phyloP scores from a whole-genome alignment of 495 filamentous ascomycete genomes.

The Hypoxylon lenormandii region DNA sequence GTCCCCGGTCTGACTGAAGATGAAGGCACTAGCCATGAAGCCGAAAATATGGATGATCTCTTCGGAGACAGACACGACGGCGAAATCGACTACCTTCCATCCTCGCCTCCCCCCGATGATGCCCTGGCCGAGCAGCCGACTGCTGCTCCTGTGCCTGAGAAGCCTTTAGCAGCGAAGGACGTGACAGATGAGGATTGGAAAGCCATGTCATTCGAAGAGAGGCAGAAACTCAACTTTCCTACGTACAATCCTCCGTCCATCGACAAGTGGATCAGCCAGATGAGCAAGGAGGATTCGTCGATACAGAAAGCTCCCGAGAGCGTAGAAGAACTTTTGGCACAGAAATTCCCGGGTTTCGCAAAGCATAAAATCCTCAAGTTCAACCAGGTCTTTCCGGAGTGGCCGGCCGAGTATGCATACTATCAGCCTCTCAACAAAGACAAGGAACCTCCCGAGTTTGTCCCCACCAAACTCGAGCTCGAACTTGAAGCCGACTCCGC shows the following conservation, averaged over 20 bases:
- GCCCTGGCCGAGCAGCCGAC: slow-evolving; percentile 36
- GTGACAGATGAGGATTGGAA: slow-evolving; percentile 50
- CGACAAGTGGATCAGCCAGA: slow-evolving; percentile 50
- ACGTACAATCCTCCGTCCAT: slow-evolving; percentile 36
- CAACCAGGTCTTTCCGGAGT: slow-evolving; percentile 78
- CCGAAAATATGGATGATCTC: slow-evolving; percentile 59
- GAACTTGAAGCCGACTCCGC: slow-evolving; percentile 86
- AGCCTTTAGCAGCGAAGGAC: slow-evolving; percentile 9
- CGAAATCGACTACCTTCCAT: slow-evolving; percentile 49
- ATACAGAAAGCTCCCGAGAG: slow-evolving; percentile 66
- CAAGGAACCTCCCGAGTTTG: slow-evolving; percentile 69
- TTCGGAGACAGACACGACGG: slow-evolving; percentile 56
- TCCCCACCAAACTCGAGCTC: slow-evolving; percentile 86
- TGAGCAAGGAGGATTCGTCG: slow-evolving; percentile 60
- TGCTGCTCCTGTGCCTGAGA: slow-evolving; percentile 15
- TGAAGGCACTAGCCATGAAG: slow-evolving; percentile 60
- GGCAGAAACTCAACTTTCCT: slow-evolving; percentile 50
- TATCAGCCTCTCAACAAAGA: slow-evolving; percentile 79
- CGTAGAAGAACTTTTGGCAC: slow-evolving; percentile 73
- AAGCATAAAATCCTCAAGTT: slow-evolving; percentile 73
- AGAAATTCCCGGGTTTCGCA: slow-evolving; percentile 77
- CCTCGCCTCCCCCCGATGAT: slow-evolving; percentile 54
- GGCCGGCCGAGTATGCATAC: slow-evolving; percentile 75
- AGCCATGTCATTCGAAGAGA: slow-evolving; percentile 62
- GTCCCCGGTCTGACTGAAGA: slow-evolving; percentile 64